Evolutionary conservation across 768 basidiomycete genomes (phyloP).

Genomic region (Termitomyces sp.): DNA sequence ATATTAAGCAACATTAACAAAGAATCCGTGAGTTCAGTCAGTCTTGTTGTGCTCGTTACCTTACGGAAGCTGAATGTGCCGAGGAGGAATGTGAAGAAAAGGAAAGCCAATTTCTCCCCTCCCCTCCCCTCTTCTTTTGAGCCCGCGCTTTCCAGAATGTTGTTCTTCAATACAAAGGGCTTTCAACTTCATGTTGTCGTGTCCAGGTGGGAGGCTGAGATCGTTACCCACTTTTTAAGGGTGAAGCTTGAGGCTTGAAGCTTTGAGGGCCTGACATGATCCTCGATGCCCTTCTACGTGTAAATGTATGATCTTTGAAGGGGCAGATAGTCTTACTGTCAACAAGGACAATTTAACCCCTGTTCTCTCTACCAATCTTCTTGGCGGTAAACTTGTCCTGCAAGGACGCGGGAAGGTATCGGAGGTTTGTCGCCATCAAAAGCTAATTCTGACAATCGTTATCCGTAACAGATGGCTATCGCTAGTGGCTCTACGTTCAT

Average conservation of each 20-base stretch:
- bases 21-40: conserved; percentile 29
- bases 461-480: conserved; percentile 30
- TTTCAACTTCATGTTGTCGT: conserved; percentile 29
- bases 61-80: conserved; percentile 17
- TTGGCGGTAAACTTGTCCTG: conserved; percentile 28
- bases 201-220: conserved; percentile 23
- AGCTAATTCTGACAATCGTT: conserved; percentile 27
- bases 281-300: not conserved
- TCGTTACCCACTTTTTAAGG: too few species aligned
- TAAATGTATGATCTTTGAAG: conserved; percentile 14
- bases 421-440: conserved; percentile 30
- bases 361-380: conserved; percentile 28
- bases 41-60: conserved; percentile 1
- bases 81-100: conserved; percentile 24
- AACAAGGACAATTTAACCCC: conserved; percentile 24
- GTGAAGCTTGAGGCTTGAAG: conserved; percentile 12
- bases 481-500: conserved; percentile 9
- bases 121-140: conserved; percentile 3
- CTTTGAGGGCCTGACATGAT: conserved; percentile 16
- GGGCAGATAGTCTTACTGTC: conserved; percentile 24
- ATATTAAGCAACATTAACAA: conserved; percentile 25
- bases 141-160: conserved; percentile 20
- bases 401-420: conserved; percentile 23
- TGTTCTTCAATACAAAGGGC: conserved; percentile 24
- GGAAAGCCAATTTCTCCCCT: too few species aligned